phyloP scores from a whole-genome alignment of 495 filamentous ascomycete genomes.

The Friedmanniomyces simplex region DNA sequence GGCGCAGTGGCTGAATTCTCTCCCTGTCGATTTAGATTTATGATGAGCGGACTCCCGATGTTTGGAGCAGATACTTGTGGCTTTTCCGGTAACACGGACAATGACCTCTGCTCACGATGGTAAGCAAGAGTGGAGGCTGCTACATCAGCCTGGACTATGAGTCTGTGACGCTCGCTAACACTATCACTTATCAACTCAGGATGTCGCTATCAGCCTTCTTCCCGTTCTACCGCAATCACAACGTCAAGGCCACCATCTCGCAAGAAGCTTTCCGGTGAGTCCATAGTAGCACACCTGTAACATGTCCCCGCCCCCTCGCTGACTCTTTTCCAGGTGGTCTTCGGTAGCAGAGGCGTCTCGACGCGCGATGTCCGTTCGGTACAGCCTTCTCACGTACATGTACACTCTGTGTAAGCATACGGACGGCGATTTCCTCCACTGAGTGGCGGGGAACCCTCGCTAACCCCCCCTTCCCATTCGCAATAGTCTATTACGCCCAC shows the following conservation, averaged over 20 bases:
- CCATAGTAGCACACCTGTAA: not conserved
- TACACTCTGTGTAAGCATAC: conserved; percentile 49
- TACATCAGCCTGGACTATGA: too few species aligned
- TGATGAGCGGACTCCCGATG: conserved; percentile 75
- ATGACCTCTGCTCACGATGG: conserved; percentile 70
- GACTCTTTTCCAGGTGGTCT: conserved; percentile 50
- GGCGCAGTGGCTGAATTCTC: too few species aligned
- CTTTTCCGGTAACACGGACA: conserved; percentile 58
- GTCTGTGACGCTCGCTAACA: too few species aligned
- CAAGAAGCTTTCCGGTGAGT: conserved; percentile 62
- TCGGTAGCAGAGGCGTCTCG: conserved; percentile 56
- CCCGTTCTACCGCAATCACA: conserved; percentile 84
- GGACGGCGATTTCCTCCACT: too few species aligned
- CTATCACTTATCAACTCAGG: conserved; percentile 20
- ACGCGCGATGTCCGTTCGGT: conserved; percentile 64
- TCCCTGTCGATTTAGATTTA: conserved; percentile 52
- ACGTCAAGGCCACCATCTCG: conserved; percentile 46
- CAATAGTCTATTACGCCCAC: conserved; percentile 53
- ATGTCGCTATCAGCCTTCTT: conserved; percentile 82
- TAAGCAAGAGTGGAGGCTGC: too few species aligned
- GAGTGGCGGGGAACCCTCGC: too few species aligned
- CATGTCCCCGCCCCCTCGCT: too few species aligned
- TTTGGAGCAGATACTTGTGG: conserved; percentile 73
- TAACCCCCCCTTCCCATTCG: too few species aligned
- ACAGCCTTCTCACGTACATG: conserved; percentile 63